phyloP scores from a whole-genome alignment of 352 stramenopile species.

The Peronospora destructor region DNA sequence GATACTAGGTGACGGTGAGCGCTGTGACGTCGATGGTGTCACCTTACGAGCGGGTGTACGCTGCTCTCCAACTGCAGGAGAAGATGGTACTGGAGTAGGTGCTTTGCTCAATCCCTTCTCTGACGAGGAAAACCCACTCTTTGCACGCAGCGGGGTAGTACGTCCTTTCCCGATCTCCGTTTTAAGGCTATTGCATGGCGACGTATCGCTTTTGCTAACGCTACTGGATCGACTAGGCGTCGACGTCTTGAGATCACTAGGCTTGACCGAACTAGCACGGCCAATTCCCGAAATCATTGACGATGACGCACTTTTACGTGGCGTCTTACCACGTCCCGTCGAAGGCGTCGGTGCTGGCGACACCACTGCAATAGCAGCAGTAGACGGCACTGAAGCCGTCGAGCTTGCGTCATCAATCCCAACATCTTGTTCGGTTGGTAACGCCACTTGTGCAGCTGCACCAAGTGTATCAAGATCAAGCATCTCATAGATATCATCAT shows the following conservation, averaged over 20 bases:
- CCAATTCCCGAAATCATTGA: constrained; percentile 67
- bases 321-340: constrained; percentile 41
- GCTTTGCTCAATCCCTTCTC: constrained; percentile 30
- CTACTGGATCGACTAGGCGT: constrained; percentile 44
- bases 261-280: constrained; percentile 62
- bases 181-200: constrained; percentile 26
- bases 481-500: constrained; percentile 93
- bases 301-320: constrained; percentile 55
- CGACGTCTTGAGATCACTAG: constrained; percentile 76
- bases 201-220: constrained; percentile 46
- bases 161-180: constrained; percentile 38
- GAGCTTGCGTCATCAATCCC: constrained; percentile 47
- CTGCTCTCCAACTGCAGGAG: constrained; percentile 30
- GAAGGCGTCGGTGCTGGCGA: constrained; percentile 3
- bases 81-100: constrained; percentile 24
- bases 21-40: constrained; percentile 32
- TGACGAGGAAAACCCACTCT: constrained; percentile 35
- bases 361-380: constrained; percentile 1
- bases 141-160: constrained; percentile 46
- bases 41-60: constrained; percentile 29
- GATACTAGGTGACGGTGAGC: constrained; percentile 32
- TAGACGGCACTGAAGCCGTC: constrained; percentile 2
- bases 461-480: constrained; percentile 91
- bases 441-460: constrained; percentile 57
- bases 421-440: constrained; percentile 67